Evolutionary conservation across 768 basidiomycete genomes (phyloP).

Genomic region (Stropharia rugosoannulata): DNA sequence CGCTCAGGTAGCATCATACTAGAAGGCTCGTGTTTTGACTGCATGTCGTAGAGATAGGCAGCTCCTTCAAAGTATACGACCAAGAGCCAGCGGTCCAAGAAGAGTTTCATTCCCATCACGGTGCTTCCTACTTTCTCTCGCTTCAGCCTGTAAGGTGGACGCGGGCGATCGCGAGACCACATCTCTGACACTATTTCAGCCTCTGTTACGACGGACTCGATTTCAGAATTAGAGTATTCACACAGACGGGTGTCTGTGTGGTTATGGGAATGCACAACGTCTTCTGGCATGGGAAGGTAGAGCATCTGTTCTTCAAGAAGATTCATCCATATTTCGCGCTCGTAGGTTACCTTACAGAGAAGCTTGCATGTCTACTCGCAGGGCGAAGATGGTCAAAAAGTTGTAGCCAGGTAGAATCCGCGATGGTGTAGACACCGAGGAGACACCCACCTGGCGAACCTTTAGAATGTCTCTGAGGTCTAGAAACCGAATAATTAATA

Average conservation of each 20-base stretch:
- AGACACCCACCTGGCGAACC: slow-evolving; percentile 13
- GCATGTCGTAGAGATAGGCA: slow-evolving; percentile 42
- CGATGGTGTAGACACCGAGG: neutral
- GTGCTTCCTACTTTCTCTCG: slow-evolving; percentile 6
- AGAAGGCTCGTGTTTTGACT: slow-evolving; percentile 4
- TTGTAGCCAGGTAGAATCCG: neutral
- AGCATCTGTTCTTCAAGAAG: slow-evolving; percentile 11
- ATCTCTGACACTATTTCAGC: slow-evolving; percentile 5
- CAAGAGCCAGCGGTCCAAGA: slow-evolving; percentile 48
- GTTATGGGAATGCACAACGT: slow-evolving; percentile 3
- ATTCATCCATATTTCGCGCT: slow-evolving; percentile 18
- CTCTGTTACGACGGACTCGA: slow-evolving; percentile 14
- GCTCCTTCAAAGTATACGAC: slow-evolving; percentile 41
- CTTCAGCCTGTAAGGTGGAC: slow-evolving; percentile 8
- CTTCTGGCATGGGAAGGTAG: slow-evolving; percentile 15
- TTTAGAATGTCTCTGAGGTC: slow-evolving; percentile 13
- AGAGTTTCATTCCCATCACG: slow-evolving; percentile 37
- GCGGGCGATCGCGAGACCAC: slow-evolving; percentile 14
- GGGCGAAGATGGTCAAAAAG: no score
- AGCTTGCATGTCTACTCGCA: slow-evolving; percentile 19
- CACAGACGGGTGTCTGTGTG: slow-evolving; percentile 9
- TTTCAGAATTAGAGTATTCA: neutral
- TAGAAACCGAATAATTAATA: slow-evolving; percentile 10
- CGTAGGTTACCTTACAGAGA: slow-evolving; percentile 11
- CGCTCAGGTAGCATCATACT: neutral